Base-by-base conservation (phyloP, 2,329 filamentous ascomycete genomes). In the Fusarium oxysporum region DNA sequence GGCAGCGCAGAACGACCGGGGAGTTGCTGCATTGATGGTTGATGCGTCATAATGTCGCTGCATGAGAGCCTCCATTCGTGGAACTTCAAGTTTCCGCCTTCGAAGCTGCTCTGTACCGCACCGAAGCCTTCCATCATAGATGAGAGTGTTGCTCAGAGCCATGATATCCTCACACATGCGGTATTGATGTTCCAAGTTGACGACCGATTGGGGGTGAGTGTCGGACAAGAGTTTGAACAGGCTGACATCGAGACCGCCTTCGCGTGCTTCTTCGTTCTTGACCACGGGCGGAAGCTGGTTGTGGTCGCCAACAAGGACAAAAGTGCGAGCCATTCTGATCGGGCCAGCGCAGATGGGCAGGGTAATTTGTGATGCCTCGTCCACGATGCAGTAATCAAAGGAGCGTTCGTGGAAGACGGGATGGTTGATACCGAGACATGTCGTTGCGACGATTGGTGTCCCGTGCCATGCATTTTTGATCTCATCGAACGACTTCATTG, bases 111-210 rank as follows among this genome's bases (percentile, higher is more conserved):
- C 87, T 8, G 92, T 97, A 30, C 96, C 96, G 79, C 96, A 99
- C 77, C 96, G 96, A 41, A 99, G 87, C 40, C 91, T 90, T 8
- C 95, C 96, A n/a, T 92, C 87, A 83, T 99, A 99, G 77, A 99
- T 98, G 62, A 99, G 88, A 3, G 90, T 93, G 81, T 98, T 99
- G 71, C 94, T 97, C 19, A 99, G 88, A 5, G 92, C 88, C 96
- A 98, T 98, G 68, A 99, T 93, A 70, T 99, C 96, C 75, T 96
- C 93, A 77, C 94, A 97, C 96, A 99, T 99, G 69, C 96, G 94
- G 80, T 99, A 99, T 80, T 99, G 96, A 78, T 98, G 95, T 77
- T 96, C 95, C 4, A 99, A 88, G 71, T 93, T 97, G 70, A 97
- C 94, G 5, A 99, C 95, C 2, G 95, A 95, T 51, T 90, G 86